phyloP scores from a whole-genome alignment of 2,329 filamentous ascomycete species.

The Diaporthe vaccinii region DNA sequence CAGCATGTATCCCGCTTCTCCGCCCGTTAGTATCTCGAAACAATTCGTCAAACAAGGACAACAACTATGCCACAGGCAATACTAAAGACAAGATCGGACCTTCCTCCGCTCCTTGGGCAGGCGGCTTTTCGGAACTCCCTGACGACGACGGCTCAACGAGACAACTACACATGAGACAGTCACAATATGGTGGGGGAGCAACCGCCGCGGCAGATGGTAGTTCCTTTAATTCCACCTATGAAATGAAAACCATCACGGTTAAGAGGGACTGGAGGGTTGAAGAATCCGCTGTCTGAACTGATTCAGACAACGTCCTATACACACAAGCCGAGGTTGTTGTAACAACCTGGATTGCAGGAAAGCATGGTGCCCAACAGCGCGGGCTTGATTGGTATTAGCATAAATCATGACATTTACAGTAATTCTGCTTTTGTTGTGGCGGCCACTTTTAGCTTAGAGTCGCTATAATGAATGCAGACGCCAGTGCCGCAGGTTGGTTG shows the following conservation, averaged over 20 bases:
- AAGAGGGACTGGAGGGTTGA: slow-evolving; percentile 18
- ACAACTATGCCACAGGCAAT: background rate
- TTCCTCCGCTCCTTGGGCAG: background rate
- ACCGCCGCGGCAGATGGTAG: background rate
- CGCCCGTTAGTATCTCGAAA: slow-evolving; percentile 29
- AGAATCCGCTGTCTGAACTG: slow-evolving; percentile 19
- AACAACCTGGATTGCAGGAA: background rate
- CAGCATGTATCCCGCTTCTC: slow-evolving; percentile 39
- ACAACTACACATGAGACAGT: background rate
- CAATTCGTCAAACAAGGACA: background rate
- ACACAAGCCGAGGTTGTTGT: background rate
- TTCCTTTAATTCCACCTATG: background rate
- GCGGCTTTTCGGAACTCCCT: background rate
- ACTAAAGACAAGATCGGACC: background rate
- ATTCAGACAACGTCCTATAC: background rate
- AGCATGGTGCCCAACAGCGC: background rate
- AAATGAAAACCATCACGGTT: slow-evolving; percentile 11
- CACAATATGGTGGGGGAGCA: slow-evolving; percentile 3
- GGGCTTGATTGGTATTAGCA: background rate
- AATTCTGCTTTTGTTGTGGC: slow-evolving; percentile 2
- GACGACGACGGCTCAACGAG: slow-evolving; percentile 21
- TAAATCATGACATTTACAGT: background rate
- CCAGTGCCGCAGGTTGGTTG: background rate
- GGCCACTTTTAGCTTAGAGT: background rate
- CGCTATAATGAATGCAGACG: background rate